A percentile compares a stretch with the other conserved stretches of the same genome.
Conservation (phyloP, 2,329 filamentous ascomycete species). For the Paecilomyces dactylethromorphus region DNA sequence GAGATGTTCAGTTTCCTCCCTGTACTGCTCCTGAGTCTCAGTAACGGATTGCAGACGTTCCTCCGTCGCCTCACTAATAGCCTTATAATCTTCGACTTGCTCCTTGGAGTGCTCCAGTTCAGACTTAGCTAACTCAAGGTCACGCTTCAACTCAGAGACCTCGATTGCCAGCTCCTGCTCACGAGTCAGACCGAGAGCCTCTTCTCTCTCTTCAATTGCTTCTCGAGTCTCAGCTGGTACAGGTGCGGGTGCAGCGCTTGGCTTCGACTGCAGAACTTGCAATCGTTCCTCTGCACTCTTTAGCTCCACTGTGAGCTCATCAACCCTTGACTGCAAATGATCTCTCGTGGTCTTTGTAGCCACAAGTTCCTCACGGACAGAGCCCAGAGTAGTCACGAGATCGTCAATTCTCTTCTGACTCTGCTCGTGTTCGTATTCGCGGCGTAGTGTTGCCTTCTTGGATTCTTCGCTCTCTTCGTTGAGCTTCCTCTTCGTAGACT, state of each 20-base stretch:
- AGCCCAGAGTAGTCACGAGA: conserved; percentile 69
- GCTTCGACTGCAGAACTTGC: conserved; percentile 72
- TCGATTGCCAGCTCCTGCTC: conserved; percentile 80
- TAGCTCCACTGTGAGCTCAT: conserved; percentile 82
- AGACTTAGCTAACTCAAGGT: conserved; percentile 71
- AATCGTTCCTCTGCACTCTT: conserved; percentile 84
- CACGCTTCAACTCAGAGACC: conserved; percentile 77
- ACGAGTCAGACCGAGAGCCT: conserved; percentile 53
- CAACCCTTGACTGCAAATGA: conserved; percentile 79
- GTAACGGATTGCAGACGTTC: conserved; percentile 76
- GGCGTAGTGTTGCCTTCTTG: conserved; percentile 74
- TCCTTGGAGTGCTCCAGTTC: conserved; percentile 76
- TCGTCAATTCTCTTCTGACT: conserved; percentile 90
- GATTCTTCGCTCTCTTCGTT: conserved; percentile 75
- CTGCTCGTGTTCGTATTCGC: conserved; percentile 86
- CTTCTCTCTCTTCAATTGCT: conserved; percentile 40
- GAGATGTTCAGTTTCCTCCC: conserved; percentile 73
- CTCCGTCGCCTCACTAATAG: conserved; percentile 79
- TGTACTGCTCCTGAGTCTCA: conserved; percentile 76
- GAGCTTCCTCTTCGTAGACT: conserved; percentile 72
- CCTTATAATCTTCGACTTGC: conserved; percentile 81
- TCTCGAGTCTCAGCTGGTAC: conserved; percentile 35
- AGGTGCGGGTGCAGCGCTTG: conserved; percentile 57
- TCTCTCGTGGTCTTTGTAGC: conserved; percentile 81
- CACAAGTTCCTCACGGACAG: conserved; percentile 79